Evolutionary conservation across 169 alveolate genomes (phyloP).

Genomic region (Cryptosporidium xiaoi): DNA sequence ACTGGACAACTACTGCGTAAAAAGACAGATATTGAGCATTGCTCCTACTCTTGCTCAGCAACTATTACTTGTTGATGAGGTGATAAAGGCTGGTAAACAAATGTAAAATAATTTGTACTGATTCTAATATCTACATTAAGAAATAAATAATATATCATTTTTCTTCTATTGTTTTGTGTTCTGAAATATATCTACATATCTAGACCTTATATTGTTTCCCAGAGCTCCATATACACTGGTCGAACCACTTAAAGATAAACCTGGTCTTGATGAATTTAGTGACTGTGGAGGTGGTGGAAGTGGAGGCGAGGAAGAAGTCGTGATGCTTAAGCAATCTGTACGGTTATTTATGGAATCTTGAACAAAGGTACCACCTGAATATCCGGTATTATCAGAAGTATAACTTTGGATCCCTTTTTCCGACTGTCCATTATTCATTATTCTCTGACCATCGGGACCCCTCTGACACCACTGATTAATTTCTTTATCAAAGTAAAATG

Average conservation of each 20-base stretch:
- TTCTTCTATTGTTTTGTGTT: constrained; percentile 6
- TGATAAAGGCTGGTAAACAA: constrained; percentile 96
- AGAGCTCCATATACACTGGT: too few species aligned
- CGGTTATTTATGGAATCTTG: background rate
- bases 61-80: constrained; percentile 96
- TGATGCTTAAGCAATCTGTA: background rate
- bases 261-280: background rate
- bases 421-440: background rate
- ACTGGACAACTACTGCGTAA: constrained; percentile 96
- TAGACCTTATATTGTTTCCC: constrained; percentile 18
- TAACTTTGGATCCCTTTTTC: background rate
- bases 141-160: too few species aligned
- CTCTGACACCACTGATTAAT: constrained; percentile 76
- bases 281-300: constrained; percentile 5
- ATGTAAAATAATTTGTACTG: constrained; percentile 80
- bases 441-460: constrained; percentile 61
- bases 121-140: background rate
- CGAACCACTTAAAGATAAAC: too few species aligned
- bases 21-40: constrained; percentile 93
- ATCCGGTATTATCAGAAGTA: background rate
- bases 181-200: constrained; percentile 68
- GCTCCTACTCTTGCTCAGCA: constrained; percentile 99
- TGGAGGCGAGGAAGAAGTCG: background rate
- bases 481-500: constrained; percentile 75
- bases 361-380: background rate